Conservation (phyloP, 331 rosid genomes). For the Stylosanthes scabra region DNA sequence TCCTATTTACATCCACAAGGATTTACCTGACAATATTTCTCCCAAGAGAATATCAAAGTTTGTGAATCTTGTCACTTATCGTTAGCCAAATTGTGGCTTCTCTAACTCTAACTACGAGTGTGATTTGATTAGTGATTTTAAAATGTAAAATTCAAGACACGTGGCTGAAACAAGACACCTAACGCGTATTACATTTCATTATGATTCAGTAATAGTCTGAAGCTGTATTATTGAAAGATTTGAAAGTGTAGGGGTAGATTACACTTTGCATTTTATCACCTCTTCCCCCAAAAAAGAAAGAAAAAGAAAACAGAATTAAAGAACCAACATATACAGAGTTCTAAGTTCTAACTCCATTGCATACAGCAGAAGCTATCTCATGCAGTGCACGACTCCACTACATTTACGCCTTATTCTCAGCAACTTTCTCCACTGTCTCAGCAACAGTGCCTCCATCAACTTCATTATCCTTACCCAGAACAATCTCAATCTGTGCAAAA, state of each 20-base stretch:
- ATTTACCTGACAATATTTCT: no score
- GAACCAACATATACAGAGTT: slow-evolving; percentile 19
- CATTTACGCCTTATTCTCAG: slow-evolving; percentile 8
- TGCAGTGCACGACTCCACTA: slow-evolving; percentile 12
- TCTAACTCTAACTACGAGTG: not conserved
- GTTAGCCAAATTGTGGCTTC: not conserved
- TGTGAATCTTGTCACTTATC: not conserved
- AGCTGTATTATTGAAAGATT: not conserved
- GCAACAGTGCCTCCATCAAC: slow-evolving; percentile 30
- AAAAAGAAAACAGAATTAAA: slow-evolving; percentile 8
- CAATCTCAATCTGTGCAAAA: slow-evolving; percentile 54
- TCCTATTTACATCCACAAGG: no score
- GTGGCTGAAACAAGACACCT: not conserved
- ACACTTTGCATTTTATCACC: not conserved
- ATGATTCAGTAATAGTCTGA: slow-evolving; percentile 12
- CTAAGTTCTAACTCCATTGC: slow-evolving; percentile 35
- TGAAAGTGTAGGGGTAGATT: not conserved
- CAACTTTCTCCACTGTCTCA: slow-evolving; percentile 23
- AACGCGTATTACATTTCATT: slow-evolving; percentile 26
- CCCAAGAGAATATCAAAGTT: no score
- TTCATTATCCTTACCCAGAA: slow-evolving; percentile 48
- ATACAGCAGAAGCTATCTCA: not conserved
- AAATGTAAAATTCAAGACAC: not conserved
- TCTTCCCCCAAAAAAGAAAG: not conserved
- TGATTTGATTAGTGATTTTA: no score